Evolutionary conservation across 352 stramenopile genomes (phyloP), one percentile per base, ranked within the genome.

Genomic region (Aphanomyces stellatus): DNA sequence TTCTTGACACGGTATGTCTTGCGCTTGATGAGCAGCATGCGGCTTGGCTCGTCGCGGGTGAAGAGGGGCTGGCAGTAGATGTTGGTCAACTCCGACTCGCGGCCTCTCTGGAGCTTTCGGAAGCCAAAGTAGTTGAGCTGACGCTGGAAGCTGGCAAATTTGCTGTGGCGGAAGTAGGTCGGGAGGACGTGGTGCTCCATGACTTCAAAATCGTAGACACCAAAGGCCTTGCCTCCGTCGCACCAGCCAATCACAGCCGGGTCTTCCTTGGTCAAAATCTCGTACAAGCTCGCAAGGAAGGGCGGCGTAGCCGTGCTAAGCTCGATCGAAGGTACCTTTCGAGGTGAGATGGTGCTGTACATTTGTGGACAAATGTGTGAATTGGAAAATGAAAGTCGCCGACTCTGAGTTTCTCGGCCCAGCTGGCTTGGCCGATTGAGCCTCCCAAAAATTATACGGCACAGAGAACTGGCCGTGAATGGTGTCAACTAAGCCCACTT

Each of bases 101-200:
- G 51, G 43, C 34, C 35, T 25, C 53, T 65, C 27, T 65, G 57
- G 1, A 65, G 34, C n/a, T 88, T 88, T 51, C 76, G 72, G 72
- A 96, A 96, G 31, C 72, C 78, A 73, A 96, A 96, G 72, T 96
- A 95, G 70, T 91, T 94, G 41, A 96, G 76, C 66, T 96, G 86
- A 4, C 88, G 79, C 61, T 91, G 82, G 48, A 96, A 87, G 22
- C 82, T 93, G 7, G 91, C 84, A 76, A 97, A 96, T 72, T 91
- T 96, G 70, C 81, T 76, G 74, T 98, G 91, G 71, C 96, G 96
- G 71, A 98, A 98, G 79, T 97, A 98, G 69, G 88, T 88, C 27
- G 90, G 90, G 15, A 98, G 75, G 43, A 98, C 78, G 33, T 86
- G 72, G 17, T 85, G 40, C 53, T 87, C 77, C 11, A 88, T 81